Percentiles rank a stretch among this genome's conserved stretches.
Conservation (phyloP, 345 rosid genomes). For the Passiflora organensis region DNA sequence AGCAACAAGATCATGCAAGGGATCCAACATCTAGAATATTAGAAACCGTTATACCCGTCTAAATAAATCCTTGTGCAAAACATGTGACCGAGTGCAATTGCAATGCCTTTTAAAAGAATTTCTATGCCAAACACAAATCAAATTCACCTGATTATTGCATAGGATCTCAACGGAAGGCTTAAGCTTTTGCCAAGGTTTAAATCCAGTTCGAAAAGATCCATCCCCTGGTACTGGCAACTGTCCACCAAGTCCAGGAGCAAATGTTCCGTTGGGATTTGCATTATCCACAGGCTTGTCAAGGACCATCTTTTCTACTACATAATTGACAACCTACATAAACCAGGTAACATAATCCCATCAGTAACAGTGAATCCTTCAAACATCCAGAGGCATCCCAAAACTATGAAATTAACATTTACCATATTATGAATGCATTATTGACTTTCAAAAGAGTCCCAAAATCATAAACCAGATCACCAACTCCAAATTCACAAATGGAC, state of each 20-base stretch:
- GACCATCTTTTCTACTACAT: constrained; percentile 87
- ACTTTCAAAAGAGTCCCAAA: no score
- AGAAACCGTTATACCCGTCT: no score
- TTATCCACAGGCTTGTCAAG: constrained; percentile 73
- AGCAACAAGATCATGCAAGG: background rate
- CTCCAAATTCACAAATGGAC: no score
- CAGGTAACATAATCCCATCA: constrained; percentile 10
- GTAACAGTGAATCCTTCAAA: constrained; percentile 1
- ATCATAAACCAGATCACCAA: no score
- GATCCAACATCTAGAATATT: no score
- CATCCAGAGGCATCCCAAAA: background rate
- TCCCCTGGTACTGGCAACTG: constrained; percentile 58
- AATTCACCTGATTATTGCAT: constrained; percentile 94
- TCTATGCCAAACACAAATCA: background rate
- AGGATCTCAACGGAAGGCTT: constrained; percentile 85
- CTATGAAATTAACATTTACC: no score
- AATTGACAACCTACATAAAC: constrained; percentile 75
- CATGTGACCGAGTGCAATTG: no score
- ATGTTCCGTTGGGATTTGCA: constrained; percentile 49
- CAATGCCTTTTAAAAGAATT: background rate
- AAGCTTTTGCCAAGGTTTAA: constrained; percentile 72
- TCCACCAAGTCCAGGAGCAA: constrained; percentile 59
- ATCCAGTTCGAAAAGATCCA: constrained; percentile 55
- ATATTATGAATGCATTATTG: no score
- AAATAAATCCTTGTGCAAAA: background rate